Conservation (phyloP, 768 basidiomycete species). For the Suillus subluteus region DNA sequence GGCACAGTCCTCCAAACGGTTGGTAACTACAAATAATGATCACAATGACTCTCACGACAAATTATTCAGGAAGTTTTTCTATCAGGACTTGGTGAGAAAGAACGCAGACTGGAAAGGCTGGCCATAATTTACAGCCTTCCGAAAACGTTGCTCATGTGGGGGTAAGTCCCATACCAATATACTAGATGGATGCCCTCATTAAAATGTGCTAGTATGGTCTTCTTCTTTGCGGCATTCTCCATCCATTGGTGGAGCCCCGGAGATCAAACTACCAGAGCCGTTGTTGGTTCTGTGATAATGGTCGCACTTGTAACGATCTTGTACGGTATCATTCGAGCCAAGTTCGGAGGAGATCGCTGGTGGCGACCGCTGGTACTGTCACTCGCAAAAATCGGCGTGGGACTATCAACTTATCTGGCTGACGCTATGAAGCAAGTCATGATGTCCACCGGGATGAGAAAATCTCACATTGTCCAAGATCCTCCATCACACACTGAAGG, state of each 20-base stretch:
- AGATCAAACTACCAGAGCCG: conserved; percentile 18
- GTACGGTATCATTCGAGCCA: conserved; percentile 45
- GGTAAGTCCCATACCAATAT: conserved; percentile 21
- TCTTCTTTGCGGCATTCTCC: conserved; percentile 32
- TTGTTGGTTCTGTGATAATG: conserved; percentile 36
- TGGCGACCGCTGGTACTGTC: conserved; percentile 1
- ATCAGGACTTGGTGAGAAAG: conserved; percentile 14
- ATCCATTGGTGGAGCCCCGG: conserved; percentile 28
- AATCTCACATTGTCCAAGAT: background rate
- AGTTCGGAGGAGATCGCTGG: conserved; percentile 14
- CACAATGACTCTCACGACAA: conserved; percentile 4
- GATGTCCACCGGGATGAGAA: background rate
- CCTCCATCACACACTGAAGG: background rate
- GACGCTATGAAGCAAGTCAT: background rate
- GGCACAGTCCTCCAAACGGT: conserved; percentile 34
- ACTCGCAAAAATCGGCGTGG: background rate
- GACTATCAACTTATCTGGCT: background rate
- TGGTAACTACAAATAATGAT: conserved; percentile 15
- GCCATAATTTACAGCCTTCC: conserved; percentile 38
- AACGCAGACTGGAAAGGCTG: conserved; percentile 32
- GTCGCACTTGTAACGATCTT: conserved; percentile 37
- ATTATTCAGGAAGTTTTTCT: conserved; percentile 30
- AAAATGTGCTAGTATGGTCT: conserved; percentile 24
- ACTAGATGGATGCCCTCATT: background rate
- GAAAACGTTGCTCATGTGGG: conserved; percentile 37